Percentiles rank a stretch among this genome's conserved stretches.
phyloP scores from a whole-genome alignment of 495 filamentous ascomycete genomes.

The Aspergillus panamensis region DNA sequence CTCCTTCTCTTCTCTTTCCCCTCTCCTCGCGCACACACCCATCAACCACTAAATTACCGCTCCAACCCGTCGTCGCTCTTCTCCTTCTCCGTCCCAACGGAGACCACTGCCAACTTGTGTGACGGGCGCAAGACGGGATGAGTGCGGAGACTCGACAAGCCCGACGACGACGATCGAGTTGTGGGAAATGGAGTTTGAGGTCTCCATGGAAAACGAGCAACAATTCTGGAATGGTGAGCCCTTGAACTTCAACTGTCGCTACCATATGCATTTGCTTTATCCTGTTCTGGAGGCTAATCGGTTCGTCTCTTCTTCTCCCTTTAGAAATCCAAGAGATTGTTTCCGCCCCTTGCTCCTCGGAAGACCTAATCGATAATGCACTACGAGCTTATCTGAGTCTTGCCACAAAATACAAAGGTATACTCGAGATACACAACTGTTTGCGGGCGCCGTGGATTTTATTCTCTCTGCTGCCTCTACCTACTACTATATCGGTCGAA shows the following conservation, averaged over 20 bases:
- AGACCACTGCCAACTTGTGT: slow-evolving; percentile 15
- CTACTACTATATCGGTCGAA: not conserved
- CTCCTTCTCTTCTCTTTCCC: not conserved
- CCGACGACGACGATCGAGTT: slow-evolving; percentile 39
- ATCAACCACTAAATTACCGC: slow-evolving; percentile 2
- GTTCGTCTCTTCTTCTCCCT: not conserved
- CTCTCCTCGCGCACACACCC: not conserved
- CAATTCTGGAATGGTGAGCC: slow-evolving; percentile 87
- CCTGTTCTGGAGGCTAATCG: not conserved
- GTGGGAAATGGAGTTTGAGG: slow-evolving; percentile 56
- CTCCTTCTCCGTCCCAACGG: slow-evolving; percentile 8
- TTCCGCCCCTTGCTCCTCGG: slow-evolving; percentile 63
- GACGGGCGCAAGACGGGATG: slow-evolving; percentile 39
- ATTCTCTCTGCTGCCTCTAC: not conserved
- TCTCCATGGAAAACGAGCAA: slow-evolving; percentile 75
- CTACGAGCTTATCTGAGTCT: slow-evolving; percentile 80
- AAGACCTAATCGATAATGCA: slow-evolving; percentile 81
- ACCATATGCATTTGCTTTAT: no score
- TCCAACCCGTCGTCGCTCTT: not conserved
- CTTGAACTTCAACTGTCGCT: no score
- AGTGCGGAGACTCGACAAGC: slow-evolving; percentile 34
- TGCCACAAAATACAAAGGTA: slow-evolving; percentile 70
- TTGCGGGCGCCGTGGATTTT: not conserved
- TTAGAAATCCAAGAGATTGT: slow-evolving; percentile 65
- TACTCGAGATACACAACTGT: not conserved